Percentiles rank a stretch among this genome's conserved stretches.
phyloP scores from a whole-genome alignment of 805 yeast genomes.

The Lipomyces yamanashiensis region DNA sequence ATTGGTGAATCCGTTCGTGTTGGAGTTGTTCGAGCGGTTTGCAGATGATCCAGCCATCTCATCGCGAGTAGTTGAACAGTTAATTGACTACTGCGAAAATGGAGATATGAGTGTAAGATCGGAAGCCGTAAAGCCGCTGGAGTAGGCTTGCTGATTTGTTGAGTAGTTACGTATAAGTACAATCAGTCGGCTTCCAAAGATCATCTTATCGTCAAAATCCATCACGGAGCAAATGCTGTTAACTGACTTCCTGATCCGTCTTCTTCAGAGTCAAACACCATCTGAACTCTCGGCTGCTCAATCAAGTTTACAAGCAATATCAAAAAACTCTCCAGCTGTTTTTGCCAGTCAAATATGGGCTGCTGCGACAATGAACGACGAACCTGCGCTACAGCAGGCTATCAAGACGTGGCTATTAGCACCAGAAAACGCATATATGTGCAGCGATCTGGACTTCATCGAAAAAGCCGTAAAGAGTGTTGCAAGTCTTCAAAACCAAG shows the following conservation, averaged over 20 bases:
- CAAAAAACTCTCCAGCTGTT: slow-evolving; percentile 17
- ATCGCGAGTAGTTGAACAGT: slow-evolving; percentile 26
- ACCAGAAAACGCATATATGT: slow-evolving; percentile 5
- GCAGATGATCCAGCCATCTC: slow-evolving; percentile 11
- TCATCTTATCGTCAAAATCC: slow-evolving; percentile 10
- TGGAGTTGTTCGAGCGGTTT: slow-evolving; percentile 25
- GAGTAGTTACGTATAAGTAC: slow-evolving; percentile 9
- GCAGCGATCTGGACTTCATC: slow-evolving; percentile 8
- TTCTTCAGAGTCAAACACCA: slow-evolving; percentile 24
- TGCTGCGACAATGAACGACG: slow-evolving; percentile 3
- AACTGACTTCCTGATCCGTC: slow-evolving; percentile 25
- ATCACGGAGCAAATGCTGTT: slow-evolving; percentile 15
- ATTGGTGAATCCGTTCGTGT: slow-evolving; percentile 31
- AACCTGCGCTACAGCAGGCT: slow-evolving; percentile 21
- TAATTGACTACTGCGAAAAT: slow-evolving; percentile 34
- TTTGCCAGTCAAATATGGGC: slow-evolving; percentile 28
- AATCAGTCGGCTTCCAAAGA: slow-evolving; percentile 21
- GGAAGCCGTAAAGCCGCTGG: not conserved
- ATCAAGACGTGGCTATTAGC: slow-evolving; percentile 19
- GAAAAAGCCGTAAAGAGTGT: slow-evolving; percentile 15
- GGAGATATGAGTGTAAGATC: slow-evolving; percentile 13
- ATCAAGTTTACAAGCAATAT: slow-evolving; percentile 11
- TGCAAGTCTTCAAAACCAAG: not conserved
- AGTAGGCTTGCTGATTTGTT: not conserved
- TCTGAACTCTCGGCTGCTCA: slow-evolving; percentile 22